A percentile compares a stretch with the other conserved stretches of the same genome.
Conservation (phyloP, 2,329 filamentous ascomycete species). For the Ilyonectria robusta region DNA sequence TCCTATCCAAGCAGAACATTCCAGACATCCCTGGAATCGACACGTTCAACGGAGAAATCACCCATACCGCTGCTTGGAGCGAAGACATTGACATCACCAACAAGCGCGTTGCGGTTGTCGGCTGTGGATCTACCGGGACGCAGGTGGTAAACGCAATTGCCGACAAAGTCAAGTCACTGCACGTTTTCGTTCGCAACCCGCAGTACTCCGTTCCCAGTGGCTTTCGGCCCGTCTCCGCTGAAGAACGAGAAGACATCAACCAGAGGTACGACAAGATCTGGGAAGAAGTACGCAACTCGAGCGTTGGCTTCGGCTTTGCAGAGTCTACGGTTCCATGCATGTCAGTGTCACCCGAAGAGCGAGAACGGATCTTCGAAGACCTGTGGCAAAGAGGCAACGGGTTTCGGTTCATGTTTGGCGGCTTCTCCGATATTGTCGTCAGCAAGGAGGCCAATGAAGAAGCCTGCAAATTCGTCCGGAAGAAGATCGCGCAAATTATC, state of each 20-base stretch:
- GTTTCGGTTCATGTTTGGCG: conserved; percentile 51
- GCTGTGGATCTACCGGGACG: no score
- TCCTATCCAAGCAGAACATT: conserved; percentile 15
- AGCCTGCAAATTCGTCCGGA: conserved; percentile 42
- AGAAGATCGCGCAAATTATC: conserved; percentile 43
- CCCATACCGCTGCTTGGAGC: conserved; percentile 14
- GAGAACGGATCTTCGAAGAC: conserved; percentile 44
- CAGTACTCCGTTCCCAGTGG: conserved; percentile 27
- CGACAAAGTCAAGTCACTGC: no score
- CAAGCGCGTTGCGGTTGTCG: background rate
- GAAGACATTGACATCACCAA: background rate
- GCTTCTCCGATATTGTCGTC: conserved; percentile 32
- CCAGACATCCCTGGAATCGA: conserved; percentile 14
- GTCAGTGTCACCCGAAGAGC: conserved; percentile 46
- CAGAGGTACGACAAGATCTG: conserved; percentile 50
- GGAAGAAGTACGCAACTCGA: conserved; percentile 39
- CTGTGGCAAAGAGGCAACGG: conserved; percentile 50
- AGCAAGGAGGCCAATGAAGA: conserved; percentile 43
- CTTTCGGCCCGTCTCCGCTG: conserved; percentile 13
- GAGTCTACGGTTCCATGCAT: conserved; percentile 48
- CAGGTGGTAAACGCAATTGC: no score
- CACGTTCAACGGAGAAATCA: conserved; percentile 37
- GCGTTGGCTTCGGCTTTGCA: conserved; percentile 49
- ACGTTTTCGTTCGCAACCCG: background rate
- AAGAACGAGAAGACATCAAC: conserved; percentile 35